A percentile compares a stretch with the other conserved stretches of the same genome.
These are phyloP conservation scores for Xanthoparmelia taractica DNA, from an alignment of 495 filamentous ascomycete genomes.

Conservation along the genomic window DNA sequence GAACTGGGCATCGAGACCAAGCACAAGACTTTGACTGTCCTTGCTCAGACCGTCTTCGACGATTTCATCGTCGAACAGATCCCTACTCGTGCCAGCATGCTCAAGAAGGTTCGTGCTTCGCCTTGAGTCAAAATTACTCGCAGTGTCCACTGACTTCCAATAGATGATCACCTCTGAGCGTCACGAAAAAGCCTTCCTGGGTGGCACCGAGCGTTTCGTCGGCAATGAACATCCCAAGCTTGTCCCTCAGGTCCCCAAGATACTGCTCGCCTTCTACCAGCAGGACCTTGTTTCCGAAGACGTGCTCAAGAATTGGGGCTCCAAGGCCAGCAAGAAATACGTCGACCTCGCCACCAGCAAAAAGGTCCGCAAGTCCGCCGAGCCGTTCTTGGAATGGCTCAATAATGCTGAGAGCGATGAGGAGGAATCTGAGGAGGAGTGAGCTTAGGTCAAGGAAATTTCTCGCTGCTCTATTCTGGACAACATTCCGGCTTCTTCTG, in stretches of 20 bases:
- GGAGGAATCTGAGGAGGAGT: conserved; percentile 47
- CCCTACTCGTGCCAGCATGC: conserved; percentile 65
- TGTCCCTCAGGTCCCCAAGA: conserved; percentile 68
- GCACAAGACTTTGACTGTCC: conserved; percentile 85
- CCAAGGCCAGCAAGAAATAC: conserved; percentile 95
- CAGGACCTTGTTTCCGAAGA: conserved; percentile 82
- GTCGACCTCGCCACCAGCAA: conserved; percentile 82
- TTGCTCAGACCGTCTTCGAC: conserved; percentile 90
- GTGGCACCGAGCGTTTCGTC: conserved; percentile 89
- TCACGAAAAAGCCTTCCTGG: conserved; percentile 95
- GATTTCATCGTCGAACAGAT: conserved; percentile 84
- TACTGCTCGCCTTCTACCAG: conserved; percentile 81
- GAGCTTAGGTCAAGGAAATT: conserved; percentile 1
- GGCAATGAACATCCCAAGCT: conserved; percentile 74
- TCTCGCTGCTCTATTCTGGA: neutral
- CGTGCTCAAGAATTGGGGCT: conserved; percentile 80
- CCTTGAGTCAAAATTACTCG: neutral
- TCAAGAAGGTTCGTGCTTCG: conserved; percentile 62
- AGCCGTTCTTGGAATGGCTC: conserved; percentile 91
- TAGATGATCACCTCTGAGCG: conserved; percentile 80
- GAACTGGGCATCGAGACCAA: conserved; percentile 89
- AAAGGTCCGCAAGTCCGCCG: conserved; percentile 91
- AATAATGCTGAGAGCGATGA: conserved; percentile 84
- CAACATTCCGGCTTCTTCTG: neutral
- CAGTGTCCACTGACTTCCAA: neutral